Evolutionary conservation across 2,329 filamentous ascomycete species (phyloP).

Genomic region (Helotiales sp.): DNA sequence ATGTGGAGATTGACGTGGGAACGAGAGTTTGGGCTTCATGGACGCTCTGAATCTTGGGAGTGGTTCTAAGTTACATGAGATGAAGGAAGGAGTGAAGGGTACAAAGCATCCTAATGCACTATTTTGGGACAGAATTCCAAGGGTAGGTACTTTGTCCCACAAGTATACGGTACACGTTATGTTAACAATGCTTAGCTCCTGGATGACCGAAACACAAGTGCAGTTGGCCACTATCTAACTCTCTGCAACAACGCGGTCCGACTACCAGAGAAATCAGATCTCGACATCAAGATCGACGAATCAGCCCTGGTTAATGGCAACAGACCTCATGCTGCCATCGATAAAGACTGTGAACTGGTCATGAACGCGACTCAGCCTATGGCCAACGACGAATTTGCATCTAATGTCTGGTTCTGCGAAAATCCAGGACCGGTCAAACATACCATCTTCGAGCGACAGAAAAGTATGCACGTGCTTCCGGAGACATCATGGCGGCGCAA

Average conservation of each 20-base stretch:
- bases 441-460: not conserved
- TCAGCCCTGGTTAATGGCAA: not conserved
- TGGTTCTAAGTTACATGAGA: not conserved
- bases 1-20: not conserved
- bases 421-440: not conserved
- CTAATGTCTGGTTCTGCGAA: not conserved
- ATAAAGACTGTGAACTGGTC: not conserved
- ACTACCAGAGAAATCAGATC: not conserved
- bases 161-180: too few relatives aligned
- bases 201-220: not conserved
- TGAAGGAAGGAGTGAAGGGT: not conserved
- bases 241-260: not conserved
- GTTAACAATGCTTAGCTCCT: not conserved
- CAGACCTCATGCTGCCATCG: not conserved
- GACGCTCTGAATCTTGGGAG: not conserved
- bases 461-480: not conserved
- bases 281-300: not conserved
- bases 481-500: not conserved
- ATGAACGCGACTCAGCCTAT: not conserved
- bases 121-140: not conserved
- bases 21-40: not conserved
- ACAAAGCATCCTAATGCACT: not conserved
- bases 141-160: not conserved
- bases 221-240: not conserved
- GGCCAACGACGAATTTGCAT: not conserved